Conservation (phyloP, 2,329 filamentous ascomycete species). For the Sporothrix variecibatus region DNA sequence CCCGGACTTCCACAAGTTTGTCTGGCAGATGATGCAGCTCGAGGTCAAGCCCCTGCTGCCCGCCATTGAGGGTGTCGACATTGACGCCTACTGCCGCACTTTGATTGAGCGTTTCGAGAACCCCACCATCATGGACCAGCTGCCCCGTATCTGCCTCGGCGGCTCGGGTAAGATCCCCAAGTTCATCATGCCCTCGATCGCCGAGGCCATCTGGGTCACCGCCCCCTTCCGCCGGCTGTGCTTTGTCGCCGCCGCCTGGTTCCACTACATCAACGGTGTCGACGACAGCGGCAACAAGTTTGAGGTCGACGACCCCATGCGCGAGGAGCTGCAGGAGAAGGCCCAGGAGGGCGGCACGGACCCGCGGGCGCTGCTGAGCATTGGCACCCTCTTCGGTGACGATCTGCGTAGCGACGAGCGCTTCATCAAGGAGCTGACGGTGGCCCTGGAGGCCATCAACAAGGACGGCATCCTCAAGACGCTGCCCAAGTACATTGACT, state of each 20-base stretch:
- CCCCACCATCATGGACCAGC: constrained; percentile 58
- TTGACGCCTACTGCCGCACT: constrained; percentile 55
- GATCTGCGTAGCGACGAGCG: constrained; percentile 51
- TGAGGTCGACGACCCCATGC: constrained; percentile 51
- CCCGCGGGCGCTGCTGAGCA: constrained; percentile 47
- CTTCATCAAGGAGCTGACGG: constrained; percentile 50
- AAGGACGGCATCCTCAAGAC: constrained; percentile 52
- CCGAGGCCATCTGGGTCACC: constrained; percentile 49
- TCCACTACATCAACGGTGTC: constrained; percentile 53
- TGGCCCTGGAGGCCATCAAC: constrained; percentile 49
- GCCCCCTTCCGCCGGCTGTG: constrained; percentile 51
- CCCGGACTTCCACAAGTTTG: constrained; percentile 49
- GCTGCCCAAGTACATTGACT: constrained; percentile 50
- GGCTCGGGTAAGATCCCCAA: constrained; percentile 57
- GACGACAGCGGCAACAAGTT: constrained; percentile 49
- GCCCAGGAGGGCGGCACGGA: constrained; percentile 46
- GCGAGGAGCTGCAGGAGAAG: constrained; percentile 48
- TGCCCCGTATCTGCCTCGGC: constrained; percentile 53
- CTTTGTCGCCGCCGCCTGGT: constrained; percentile 53
- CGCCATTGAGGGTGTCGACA: constrained; percentile 51
- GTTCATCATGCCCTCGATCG: constrained; percentile 52
- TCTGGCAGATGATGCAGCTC: constrained; percentile 58
- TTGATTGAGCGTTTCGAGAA: constrained; percentile 58
- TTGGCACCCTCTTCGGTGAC: constrained; percentile 53
- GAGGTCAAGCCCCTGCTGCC: constrained; percentile 57